A percentile compares a stretch with the other conserved stretches of the same genome.
These are phyloP conservation scores for Suillus bovinus DNA, from an alignment of 768 basidiomycete species.

Conservation along the genomic window DNA sequence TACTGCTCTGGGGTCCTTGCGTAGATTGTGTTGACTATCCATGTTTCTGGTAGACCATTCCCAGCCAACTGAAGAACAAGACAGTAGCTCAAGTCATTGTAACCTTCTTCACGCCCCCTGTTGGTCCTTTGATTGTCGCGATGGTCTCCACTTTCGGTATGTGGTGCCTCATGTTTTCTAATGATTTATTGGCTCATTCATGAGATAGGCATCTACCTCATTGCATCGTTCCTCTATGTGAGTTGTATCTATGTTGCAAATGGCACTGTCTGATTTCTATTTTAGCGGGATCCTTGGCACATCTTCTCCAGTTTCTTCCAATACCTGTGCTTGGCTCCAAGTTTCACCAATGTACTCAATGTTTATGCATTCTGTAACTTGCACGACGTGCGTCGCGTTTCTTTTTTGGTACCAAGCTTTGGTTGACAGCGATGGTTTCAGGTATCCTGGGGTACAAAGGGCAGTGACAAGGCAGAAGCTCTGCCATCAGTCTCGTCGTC, in stretches of 20 bases:
- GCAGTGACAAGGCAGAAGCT: constrained; percentile 90
- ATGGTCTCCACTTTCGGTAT: constrained; percentile 85
- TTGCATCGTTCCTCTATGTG: constrained; percentile 84
- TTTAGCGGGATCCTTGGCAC: constrained; percentile 94
- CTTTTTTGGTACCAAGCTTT: not conserved
- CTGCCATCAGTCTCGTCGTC: constrained; percentile 87
- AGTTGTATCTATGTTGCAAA: constrained; percentile 31
- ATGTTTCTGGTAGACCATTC: constrained; percentile 47
- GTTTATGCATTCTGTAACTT: constrained; percentile 98
- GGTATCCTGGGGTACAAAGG: constrained; percentile 96
- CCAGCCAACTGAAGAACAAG: constrained; percentile 48
- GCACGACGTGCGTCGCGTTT: constrained; percentile 63
- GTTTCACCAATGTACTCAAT: constrained; percentile 93
- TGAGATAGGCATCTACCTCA: constrained; percentile 68
- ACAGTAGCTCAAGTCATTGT: constrained; percentile 48
- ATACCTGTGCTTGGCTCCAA: constrained; percentile 86
- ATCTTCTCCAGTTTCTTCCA: constrained; percentile 94
- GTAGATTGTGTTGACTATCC: constrained; percentile 2
- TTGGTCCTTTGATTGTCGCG: constrained; percentile 82
- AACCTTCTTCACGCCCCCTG: constrained; percentile 71
- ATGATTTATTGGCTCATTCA: constrained; percentile 13
- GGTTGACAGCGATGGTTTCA: constrained; percentile 25
- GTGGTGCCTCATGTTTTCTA: constrained; percentile 14
- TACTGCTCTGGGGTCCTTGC: not conserved
- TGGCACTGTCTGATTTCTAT: constrained; percentile 12